Percentiles rank a stretch among this genome's conserved stretches.
Evolutionary conservation across 2,329 filamentous ascomycete species (phyloP).

Genomic region (Aureobasidium sp.): DNA sequence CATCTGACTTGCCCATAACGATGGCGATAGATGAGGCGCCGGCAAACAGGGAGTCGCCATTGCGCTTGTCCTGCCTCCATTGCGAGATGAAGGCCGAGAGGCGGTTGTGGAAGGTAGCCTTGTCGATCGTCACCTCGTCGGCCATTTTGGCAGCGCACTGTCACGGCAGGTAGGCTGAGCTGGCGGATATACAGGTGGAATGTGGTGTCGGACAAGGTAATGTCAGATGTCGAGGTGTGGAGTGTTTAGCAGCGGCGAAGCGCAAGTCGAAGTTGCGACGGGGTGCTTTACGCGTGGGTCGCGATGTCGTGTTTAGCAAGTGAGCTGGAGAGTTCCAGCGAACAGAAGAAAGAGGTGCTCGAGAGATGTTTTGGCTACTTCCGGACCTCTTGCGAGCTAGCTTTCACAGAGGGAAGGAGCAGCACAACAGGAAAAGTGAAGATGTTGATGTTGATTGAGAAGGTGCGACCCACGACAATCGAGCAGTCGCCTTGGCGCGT

Average conservation of each 20-base stretch:
- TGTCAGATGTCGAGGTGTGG: not conserved
- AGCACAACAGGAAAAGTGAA: not conserved
- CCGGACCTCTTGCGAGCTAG: not conserved
- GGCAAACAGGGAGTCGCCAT: conserved; percentile 75
- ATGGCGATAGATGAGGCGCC: conserved; percentile 82
- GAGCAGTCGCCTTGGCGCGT: conserved; percentile 11
- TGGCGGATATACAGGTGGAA: not conserved
- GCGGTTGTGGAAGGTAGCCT: conserved; percentile 87
- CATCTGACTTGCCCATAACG: conserved; percentile 91
- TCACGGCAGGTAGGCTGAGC: not conserved
- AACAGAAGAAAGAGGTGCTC: not conserved
- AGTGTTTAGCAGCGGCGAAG: conserved; percentile 7
- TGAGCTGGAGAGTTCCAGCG: not conserved
- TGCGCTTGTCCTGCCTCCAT: conserved; percentile 95
- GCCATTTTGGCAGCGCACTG: conserved; percentile 43
- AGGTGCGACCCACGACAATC: not conserved
- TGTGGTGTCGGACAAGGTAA: not conserved
- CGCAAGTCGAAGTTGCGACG: conserved; percentile 6
- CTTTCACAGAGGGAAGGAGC: not conserved
- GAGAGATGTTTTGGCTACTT: not conserved
- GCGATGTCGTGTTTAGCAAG: conserved; percentile 1
- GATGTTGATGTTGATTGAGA: not conserved
- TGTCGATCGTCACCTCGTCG: conserved; percentile 91
- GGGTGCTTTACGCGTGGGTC: conserved; percentile 5
- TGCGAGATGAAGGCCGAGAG: conserved; percentile 77